Evolutionary conservation across 345 rosid genomes (phyloP).

Genomic region (Eucalyptus virginea): DNA sequence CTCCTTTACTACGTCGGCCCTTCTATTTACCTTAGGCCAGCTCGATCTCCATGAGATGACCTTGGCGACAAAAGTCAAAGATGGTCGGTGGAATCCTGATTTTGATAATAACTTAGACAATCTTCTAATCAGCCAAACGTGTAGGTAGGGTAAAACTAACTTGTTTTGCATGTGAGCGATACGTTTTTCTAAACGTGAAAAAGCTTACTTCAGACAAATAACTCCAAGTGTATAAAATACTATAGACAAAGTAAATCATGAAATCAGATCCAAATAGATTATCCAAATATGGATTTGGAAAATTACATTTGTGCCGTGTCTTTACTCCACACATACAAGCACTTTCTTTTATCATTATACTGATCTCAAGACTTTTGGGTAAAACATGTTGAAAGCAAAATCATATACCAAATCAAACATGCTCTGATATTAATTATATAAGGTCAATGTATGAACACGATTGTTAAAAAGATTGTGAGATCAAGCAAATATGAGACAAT

Average conservation of each 20-base stretch:
- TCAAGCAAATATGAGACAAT: background rate
- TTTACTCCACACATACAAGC: background rate
- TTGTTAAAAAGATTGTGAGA: background rate
- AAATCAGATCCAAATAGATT: rapidly evolving
- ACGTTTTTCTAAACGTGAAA: too few species aligned
- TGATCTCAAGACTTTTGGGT: background rate
- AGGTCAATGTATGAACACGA: background rate
- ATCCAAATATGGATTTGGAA: background rate
- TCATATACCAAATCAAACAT: background rate
- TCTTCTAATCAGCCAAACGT: background rate
- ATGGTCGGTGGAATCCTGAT: background rate
- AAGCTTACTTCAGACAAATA: background rate
- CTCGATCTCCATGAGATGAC: too few species aligned
- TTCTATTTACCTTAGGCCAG: too few species aligned
- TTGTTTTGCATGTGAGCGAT: too few species aligned
- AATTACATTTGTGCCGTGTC: rapidly evolving
- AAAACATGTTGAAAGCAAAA: background rate
- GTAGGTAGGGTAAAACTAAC: background rate
- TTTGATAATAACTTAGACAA: background rate
- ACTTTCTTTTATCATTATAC: background rate
- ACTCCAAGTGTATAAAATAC: background rate
- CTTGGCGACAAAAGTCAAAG: too few species aligned
- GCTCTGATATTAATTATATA: background rate
- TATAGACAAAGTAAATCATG: background rate
- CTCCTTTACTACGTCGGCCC: too few species aligned